These are phyloP conservation scores for Apiospora koreana DNA, from an alignment of 2,329 filamentous ascomycete genomes.

Conservation along the genomic window DNA sequence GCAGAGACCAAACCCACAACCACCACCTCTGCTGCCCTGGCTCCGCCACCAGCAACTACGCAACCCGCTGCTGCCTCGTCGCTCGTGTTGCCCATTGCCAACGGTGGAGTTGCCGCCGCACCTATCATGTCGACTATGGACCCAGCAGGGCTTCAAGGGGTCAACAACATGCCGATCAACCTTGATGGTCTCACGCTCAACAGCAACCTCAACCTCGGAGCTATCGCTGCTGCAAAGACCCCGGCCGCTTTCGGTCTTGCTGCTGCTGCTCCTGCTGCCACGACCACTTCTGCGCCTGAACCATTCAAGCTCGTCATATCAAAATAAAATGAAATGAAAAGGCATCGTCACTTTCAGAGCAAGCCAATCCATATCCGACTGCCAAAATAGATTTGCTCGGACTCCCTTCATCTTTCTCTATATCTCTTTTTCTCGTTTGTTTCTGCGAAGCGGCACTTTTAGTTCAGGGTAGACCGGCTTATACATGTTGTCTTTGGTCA, in stretches of 20 bases:
- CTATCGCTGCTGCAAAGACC: conserved; percentile 16
- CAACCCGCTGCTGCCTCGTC: conserved; percentile 19
- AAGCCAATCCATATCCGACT: neutral
- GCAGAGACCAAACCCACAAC: neutral
- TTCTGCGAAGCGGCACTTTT: conserved; percentile 5
- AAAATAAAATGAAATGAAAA: neutral
- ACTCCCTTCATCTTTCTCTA: neutral
- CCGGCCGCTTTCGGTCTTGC: neutral
- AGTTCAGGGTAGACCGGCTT: conserved; percentile 3
- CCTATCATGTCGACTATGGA: conserved; percentile 24
- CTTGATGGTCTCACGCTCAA: conserved; percentile 26
- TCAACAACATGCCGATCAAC: conserved; percentile 28
- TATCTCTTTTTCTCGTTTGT: neutral
- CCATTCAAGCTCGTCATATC: neutral
- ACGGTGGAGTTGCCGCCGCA: conserved; percentile 16
- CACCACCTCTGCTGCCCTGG: neutral
- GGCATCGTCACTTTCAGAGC: neutral
- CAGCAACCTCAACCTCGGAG: conserved; percentile 28
- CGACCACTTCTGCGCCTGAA: neutral
- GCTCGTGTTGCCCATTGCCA: conserved; percentile 14
- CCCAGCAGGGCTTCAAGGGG: conserved; percentile 21
- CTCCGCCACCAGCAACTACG: neutral
- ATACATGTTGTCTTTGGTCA: conserved; percentile 1
- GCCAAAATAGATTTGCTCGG: neutral
- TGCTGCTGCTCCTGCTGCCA: neutral